A percentile compares a stretch with the other conserved stretches of the same genome.
Evolutionary conservation across 1,284 basidiomycete species (phyloP).

Genomic region (Trametes hirsuta): DNA sequence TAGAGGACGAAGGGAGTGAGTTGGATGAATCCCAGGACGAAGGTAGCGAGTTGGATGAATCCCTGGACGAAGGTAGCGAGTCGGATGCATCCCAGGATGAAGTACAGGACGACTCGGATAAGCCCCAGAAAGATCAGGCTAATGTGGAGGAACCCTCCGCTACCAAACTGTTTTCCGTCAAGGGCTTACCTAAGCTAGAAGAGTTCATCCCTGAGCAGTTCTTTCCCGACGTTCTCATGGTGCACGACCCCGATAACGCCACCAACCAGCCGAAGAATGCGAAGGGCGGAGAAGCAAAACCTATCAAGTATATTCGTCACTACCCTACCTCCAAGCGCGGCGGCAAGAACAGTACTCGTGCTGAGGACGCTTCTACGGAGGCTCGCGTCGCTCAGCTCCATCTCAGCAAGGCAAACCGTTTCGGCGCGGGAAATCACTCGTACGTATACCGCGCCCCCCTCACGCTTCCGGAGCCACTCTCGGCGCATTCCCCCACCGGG

Average conservation of each 20-base stretch:
- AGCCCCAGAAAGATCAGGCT: background rate
- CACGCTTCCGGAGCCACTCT: conserved; percentile 31
- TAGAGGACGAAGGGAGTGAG: too few species aligned
- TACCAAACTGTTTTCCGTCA: background rate
- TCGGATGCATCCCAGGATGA: background rate
- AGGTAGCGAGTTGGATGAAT: background rate
- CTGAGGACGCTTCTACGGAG: background rate
- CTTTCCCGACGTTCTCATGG: conserved; percentile 36
- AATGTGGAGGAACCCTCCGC: background rate
- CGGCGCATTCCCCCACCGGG: conserved; percentile 24
- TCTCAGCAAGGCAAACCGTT: conserved; percentile 29
- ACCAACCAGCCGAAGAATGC: background rate
- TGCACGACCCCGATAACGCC: conserved; percentile 29
- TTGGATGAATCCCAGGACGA: background rate
- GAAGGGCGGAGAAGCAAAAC: background rate
- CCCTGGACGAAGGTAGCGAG: background rate
- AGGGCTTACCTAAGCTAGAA: conserved; percentile 30
- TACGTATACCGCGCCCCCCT: conserved; percentile 35
- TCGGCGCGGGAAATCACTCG: conserved; percentile 40
- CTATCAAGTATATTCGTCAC: conserved; percentile 28
- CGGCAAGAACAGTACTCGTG: background rate
- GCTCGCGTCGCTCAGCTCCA: conserved; percentile 27
- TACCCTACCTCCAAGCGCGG: conserved; percentile 19
- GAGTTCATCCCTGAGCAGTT: conserved; percentile 32
- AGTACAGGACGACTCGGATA: too few species aligned